These are phyloP conservation scores for Asterophora parasitica DNA, from an alignment of 768 basidiomycete species.

Conservation along the genomic window DNA sequence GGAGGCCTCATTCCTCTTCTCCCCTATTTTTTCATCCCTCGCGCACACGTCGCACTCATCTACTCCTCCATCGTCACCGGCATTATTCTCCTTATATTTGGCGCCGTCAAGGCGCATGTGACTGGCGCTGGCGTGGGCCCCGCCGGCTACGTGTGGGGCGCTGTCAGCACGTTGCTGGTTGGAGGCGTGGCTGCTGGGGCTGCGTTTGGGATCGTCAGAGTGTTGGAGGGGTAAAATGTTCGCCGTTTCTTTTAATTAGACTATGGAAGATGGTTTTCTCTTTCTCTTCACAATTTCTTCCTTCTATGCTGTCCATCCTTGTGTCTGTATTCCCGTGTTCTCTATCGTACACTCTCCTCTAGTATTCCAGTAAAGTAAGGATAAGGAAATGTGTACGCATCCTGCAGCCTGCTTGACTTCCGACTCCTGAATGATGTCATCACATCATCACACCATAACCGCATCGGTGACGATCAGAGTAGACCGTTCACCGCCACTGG, in stretches of 20 bases:
- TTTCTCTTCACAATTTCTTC: no score
- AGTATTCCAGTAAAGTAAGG: no score
- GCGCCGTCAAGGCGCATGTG: constrained; percentile 82
- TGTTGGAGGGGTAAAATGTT: constrained; percentile 30
- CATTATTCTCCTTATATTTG: constrained; percentile 82
- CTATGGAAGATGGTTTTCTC: no score
- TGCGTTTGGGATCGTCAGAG: constrained; percentile 50
- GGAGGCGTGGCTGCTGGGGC: constrained; percentile 85
- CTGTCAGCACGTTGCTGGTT: constrained; percentile 80
- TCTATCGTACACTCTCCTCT: no score
- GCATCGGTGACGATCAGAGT: no score
- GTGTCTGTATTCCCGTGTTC: no score
- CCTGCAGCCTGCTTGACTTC: no score
- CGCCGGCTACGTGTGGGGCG: constrained; percentile 80
- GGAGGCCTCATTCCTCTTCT: constrained; percentile 92
- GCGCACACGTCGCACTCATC: constrained; percentile 62
- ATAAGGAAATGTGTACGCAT: no score
- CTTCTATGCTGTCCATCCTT: no score
- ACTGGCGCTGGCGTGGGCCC: constrained; percentile 72
- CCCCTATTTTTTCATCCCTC: constrained; percentile 85
- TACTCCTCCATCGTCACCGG: constrained; percentile 82
- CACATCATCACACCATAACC: no score
- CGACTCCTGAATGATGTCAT: no score
- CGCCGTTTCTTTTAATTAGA: not conserved
- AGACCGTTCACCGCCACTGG: no score